Evolutionary conservation across 495 filamentous ascomycete species (phyloP).

Genomic region (Aspergillus diversus): DNA sequence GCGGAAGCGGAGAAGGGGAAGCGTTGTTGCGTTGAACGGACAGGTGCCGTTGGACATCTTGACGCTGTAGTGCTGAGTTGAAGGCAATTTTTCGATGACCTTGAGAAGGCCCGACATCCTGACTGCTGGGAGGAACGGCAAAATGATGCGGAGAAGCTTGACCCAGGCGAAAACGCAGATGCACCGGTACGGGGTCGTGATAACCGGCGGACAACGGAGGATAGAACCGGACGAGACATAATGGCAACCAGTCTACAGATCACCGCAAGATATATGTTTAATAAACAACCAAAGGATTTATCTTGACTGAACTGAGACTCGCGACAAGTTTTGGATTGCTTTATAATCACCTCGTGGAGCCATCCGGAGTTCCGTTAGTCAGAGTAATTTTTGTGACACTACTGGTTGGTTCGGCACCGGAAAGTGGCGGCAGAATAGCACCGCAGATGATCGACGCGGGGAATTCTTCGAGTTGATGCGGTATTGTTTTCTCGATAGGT

Average conservation of each 20-base stretch:
- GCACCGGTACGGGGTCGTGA: slow-evolving; percentile 21
- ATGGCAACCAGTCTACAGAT: not conserved
- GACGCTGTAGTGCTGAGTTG: not conserved
- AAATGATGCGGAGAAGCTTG: slow-evolving; percentile 43
- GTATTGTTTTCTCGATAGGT: not conserved
- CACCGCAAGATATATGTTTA: not conserved
- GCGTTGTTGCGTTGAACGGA: slow-evolving; percentile 18
- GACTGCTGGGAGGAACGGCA: slow-evolving; percentile 16
- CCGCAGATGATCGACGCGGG: slow-evolving; percentile 24
- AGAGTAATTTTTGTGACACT: slow-evolving; percentile 31
- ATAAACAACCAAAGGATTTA: not conserved
- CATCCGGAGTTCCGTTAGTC: slow-evolving; percentile 32
- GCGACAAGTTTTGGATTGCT: slow-evolving; percentile 15
- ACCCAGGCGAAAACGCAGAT: slow-evolving; percentile 31
- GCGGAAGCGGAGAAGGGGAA: slow-evolving; percentile 41
- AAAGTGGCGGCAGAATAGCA: slow-evolving; percentile 35
- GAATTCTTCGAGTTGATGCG: not conserved
- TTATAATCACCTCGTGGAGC: slow-evolving; percentile 27
- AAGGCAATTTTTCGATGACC: not conserved
- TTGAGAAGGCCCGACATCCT: not conserved
- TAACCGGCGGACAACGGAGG: slow-evolving; percentile 30
- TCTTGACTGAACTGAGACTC: not conserved
- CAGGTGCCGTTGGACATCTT: not conserved
- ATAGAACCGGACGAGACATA: slow-evolving; percentile 38
- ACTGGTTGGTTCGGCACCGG: slow-evolving; percentile 40